These are phyloP conservation scores for Myxozyma kluyveri DNA, from an alignment of 805 yeast genomes.

Conservation along the genomic window DNA sequence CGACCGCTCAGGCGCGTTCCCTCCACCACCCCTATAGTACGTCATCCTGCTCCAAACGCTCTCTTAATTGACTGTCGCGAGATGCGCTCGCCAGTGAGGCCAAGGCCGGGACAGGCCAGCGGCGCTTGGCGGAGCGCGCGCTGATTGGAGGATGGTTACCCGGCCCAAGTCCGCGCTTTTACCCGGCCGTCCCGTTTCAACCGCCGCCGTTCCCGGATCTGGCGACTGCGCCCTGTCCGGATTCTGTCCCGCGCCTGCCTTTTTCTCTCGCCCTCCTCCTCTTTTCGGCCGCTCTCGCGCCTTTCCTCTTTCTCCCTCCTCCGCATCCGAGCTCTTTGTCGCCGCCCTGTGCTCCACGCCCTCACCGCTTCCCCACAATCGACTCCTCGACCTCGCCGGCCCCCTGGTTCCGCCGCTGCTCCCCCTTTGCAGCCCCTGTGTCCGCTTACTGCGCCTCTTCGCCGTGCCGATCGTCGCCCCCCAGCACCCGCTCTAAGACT, in stretches of 20 bases:
- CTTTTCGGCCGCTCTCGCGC: constrained; percentile 16
- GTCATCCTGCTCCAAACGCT: too few relatives aligned
- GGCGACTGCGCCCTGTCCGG: background rate
- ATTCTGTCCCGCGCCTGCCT: background rate
- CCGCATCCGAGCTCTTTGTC: constrained; percentile 1
- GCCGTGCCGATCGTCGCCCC: too few relatives aligned
- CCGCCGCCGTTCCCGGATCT: constrained; percentile 1
- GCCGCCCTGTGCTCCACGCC: background rate
- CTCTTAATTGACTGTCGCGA: too few relatives aligned
- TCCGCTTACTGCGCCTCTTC: too few relatives aligned
- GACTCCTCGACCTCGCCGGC: background rate
- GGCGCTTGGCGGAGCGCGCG: too few relatives aligned
- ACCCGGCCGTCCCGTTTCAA: background rate
- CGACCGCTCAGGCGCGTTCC: too few relatives aligned
- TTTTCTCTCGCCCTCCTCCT: constrained; percentile 15
- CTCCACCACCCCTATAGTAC: too few relatives aligned
- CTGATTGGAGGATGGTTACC: too few relatives aligned
- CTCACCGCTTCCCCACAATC: background rate
- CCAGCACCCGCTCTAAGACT: too few relatives aligned
- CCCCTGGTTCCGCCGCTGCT: background rate
- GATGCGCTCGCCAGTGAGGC: too few relatives aligned
- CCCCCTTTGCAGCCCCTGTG: background rate
- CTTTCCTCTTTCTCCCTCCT: constrained; percentile 14
- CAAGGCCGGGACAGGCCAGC: too few relatives aligned
- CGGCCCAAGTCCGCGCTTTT: too few relatives aligned